Conservation (phyloP, 2,329 filamentous ascomycete genomes). For the Sarocladium oryzae region DNA sequence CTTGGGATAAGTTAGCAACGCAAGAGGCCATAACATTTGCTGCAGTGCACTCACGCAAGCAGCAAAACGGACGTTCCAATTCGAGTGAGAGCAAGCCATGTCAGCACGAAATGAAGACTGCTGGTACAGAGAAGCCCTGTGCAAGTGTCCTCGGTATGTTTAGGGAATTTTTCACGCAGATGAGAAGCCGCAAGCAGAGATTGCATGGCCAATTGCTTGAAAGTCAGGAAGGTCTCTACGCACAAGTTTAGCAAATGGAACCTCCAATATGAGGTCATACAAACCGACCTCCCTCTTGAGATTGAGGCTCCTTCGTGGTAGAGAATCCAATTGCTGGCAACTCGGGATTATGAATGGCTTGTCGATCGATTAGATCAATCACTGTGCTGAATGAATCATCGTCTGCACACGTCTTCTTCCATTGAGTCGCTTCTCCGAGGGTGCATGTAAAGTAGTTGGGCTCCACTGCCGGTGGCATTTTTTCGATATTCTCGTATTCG, state of each 20-base stretch:
- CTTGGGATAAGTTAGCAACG: constrained; percentile 20
- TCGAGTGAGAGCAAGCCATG: constrained; percentile 53
- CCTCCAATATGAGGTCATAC: not conserved
- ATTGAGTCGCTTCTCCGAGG: constrained; percentile 43
- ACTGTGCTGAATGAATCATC: constrained; percentile 36
- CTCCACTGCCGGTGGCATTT: not conserved
- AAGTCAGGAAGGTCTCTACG: constrained; percentile 17
- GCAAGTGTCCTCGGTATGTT: not conserved
- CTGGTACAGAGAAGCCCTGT: constrained; percentile 51
- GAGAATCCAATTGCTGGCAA: constrained; percentile 45
- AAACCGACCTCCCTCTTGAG: not conserved
- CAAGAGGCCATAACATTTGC: not conserved
- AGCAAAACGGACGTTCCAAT: constrained; percentile 49
- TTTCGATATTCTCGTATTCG: not conserved
- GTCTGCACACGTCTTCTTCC: constrained; percentile 21
- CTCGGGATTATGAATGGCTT: constrained; percentile 31
- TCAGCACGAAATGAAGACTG: constrained; percentile 49
- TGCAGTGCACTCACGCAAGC: constrained; percentile 41
- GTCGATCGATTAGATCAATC: constrained; percentile 41
- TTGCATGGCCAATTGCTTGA: constrained; percentile 21
- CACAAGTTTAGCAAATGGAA: constrained; percentile 11
- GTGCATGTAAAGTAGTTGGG: constrained; percentile 56
- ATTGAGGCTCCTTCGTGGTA: constrained; percentile 12
- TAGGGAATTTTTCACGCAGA: constrained; percentile 10
- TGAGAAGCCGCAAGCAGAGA: constrained; percentile 27